Evolutionary conservation across 352 stramenopile species (phyloP), one percentile per base, ranked within the genome.

Genomic region (Globisporangium echinulatum): DNA sequence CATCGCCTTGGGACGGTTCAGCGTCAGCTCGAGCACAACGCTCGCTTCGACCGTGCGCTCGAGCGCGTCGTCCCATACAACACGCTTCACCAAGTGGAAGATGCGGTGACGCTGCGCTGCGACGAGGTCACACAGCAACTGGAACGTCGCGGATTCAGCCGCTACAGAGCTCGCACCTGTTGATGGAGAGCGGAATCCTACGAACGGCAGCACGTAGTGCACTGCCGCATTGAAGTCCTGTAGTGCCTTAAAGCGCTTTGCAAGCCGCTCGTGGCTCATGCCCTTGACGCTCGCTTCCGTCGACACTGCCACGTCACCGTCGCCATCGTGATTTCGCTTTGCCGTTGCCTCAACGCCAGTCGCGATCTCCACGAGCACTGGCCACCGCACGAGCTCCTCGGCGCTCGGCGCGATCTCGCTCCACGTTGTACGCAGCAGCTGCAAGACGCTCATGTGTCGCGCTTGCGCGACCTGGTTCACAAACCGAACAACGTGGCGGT

Each of bases 1-100:
- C 85, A 91, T 94, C 15, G 87, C 87, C 61, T 90, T 92, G 7
- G 82, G 79, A 13, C 85, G 75, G 51, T 92, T 92, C 38, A 96
- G 53, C n/a, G 74, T 84, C 14, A 96, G 53, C n/a, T 94, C 85
- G 40, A 88, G 74, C 37, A 68, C 64, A 2, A 73, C 60, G 5
- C 73, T 79, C 6, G 56, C 59, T 19, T 77, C 67, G 15, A 67
- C 68, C 7, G 85, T 93, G n/a, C 69, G 67, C 14, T 60, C 66
- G 8, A 96, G 53, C 6, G 81, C 79, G 49, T 75, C 81, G 4
- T 91, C 75, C 87, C 87, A 96, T 11, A 92, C 51, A 5, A 73
- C 61, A 9, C 74, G 72, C 58, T 94, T 96, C 8, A 96, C 76
- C 0, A 66, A 60, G 37, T 86, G 78, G 58, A 96, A 86, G 2